Conservation (phyloP, 1,284 basidiomycete species). For the Cutaneotrichosporon sp. region DNA sequence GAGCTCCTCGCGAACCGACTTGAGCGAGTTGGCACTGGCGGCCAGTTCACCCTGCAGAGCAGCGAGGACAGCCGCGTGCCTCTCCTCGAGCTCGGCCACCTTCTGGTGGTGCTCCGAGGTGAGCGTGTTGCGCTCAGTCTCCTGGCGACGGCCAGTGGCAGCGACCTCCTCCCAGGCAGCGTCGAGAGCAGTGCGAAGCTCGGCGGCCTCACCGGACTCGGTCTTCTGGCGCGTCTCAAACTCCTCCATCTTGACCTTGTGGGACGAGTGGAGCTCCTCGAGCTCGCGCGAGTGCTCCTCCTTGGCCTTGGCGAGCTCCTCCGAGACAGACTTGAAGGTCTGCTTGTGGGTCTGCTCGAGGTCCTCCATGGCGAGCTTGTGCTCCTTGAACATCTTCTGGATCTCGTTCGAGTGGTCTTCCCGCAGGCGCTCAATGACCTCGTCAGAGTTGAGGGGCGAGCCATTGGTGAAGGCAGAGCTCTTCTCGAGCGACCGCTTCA, state of each 20-base stretch:
- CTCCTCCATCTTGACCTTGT: conserved; percentile 22
- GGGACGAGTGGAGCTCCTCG: conserved; percentile 25
- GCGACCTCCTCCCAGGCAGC: conserved; percentile 28
- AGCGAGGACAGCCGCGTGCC: conserved; percentile 25
- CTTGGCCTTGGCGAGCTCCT: conserved; percentile 18
- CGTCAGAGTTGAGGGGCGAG: conserved; percentile 18
- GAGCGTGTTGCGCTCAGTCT: conserved; percentile 29
- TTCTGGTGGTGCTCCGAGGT: conserved; percentile 26
- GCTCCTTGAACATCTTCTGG: conserved; percentile 21
- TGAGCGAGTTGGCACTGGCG: conserved; percentile 16
- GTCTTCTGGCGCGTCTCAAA: conserved; percentile 23
- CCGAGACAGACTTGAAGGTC: conserved; percentile 13
- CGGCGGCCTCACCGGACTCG: conserved; percentile 15
- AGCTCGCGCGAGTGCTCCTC: conserved; percentile 23
- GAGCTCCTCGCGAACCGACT: conserved; percentile 19
- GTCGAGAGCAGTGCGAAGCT: conserved; percentile 23
- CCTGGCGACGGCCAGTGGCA: conserved; percentile 20
- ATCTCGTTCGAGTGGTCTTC: conserved; percentile 39
- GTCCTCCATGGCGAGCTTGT: conserved; percentile 19
- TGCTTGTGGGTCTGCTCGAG: conserved; percentile 25
- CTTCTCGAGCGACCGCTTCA: conserved; percentile 63
- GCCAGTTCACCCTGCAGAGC: conserved; percentile 23
- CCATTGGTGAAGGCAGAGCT: conserved; percentile 4
- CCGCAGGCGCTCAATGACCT: conserved; percentile 25
- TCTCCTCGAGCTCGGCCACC: conserved; percentile 25